Evolutionary conservation across 805 yeast species (phyloP).

Genomic region (Hanseniaspora nectarophila): DNA sequence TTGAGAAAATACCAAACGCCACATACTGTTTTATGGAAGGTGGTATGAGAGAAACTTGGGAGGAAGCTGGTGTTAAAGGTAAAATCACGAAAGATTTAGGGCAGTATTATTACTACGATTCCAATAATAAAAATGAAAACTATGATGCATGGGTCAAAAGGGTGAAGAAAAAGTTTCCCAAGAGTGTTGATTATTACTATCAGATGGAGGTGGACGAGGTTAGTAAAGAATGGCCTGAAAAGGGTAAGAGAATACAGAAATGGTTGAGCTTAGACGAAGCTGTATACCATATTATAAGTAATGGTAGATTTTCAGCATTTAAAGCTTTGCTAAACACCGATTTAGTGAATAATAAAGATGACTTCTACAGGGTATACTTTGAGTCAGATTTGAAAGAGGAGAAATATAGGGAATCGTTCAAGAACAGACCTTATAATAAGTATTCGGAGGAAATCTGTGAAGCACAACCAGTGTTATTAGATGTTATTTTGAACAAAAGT

Average conservation of each 20-base stretch:
- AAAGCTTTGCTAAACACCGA: constrained; percentile 48
- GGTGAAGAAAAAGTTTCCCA: constrained; percentile 39
- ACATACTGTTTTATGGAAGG: constrained; percentile 30
- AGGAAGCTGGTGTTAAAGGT: constrained; percentile 87
- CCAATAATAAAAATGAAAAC: constrained; percentile 30
- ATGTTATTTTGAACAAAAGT: background rate
- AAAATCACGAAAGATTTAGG: constrained; percentile 46
- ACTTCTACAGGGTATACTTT: constrained; percentile 37
- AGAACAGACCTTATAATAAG: background rate
- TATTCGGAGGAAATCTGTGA: background rate
- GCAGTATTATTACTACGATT: constrained; percentile 49
- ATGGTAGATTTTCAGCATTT: constrained; percentile 33
- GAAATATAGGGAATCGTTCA: background rate
- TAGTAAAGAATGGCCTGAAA: constrained; percentile 67
- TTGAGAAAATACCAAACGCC: background rate
- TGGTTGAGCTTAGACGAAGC: constrained; percentile 36
- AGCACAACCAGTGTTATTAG: background rate
- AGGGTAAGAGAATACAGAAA: constrained; percentile 43
- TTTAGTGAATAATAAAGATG: constrained; percentile 39
- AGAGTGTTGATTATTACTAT: constrained; percentile 79
- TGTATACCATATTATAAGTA: constrained; percentile 26
- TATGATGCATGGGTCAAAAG: constrained; percentile 26
- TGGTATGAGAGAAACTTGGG: constrained; percentile 92
- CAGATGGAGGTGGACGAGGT: constrained; percentile 55
- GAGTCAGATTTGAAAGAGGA: constrained; percentile 33